Evolutionary conservation across 495 filamentous ascomycete genomes (phyloP).

Genomic region (Aspergillus affinis): DNA sequence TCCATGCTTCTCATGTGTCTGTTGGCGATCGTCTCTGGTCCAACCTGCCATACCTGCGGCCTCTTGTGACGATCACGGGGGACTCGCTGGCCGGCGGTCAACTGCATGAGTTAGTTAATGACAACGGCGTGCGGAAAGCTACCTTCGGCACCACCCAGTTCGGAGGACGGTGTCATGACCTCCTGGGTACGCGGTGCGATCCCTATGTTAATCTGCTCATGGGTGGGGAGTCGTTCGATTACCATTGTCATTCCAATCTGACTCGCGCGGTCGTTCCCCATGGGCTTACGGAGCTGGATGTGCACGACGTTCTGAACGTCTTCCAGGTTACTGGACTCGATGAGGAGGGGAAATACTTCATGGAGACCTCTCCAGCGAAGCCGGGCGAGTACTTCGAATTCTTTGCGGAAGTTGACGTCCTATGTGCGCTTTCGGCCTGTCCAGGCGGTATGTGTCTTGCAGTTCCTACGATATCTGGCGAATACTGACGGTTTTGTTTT

Average conservation of each 20-base stretch:
- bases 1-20: conserved; percentile 71
- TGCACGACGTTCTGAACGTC: conserved; percentile 80
- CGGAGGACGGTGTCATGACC: conserved; percentile 64
- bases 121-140: conserved; percentile 35
- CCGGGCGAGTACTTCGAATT: conserved; percentile 71
- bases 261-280: conserved; percentile 66
- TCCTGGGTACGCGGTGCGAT: conserved; percentile 76
- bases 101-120: conserved; percentile 45
- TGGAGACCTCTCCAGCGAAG: conserved; percentile 70
- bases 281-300: conserved; percentile 67
- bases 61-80: conserved; percentile 66
- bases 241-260: conserved; percentile 80
- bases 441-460: conserved; percentile 44
- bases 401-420: conserved; percentile 71
- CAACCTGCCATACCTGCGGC: conserved; percentile 71
- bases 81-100: conserved; percentile 64
- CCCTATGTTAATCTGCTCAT: conserved; percentile 73
- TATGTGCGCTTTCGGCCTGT: conserved; percentile 69
- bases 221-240: conserved; percentile 68
- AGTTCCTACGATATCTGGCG: conserved; percentile 3
- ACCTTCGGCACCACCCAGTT: conserved; percentile 44
- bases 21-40: conserved; percentile 73
- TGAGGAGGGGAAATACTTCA: conserved; percentile 71
- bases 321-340: conserved; percentile 80
- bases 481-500: conserved; percentile 36